Evolutionary conservation across 805 yeast genomes (phyloP).

Genomic region (Schwanniomyces pseudopolymorphus): DNA sequence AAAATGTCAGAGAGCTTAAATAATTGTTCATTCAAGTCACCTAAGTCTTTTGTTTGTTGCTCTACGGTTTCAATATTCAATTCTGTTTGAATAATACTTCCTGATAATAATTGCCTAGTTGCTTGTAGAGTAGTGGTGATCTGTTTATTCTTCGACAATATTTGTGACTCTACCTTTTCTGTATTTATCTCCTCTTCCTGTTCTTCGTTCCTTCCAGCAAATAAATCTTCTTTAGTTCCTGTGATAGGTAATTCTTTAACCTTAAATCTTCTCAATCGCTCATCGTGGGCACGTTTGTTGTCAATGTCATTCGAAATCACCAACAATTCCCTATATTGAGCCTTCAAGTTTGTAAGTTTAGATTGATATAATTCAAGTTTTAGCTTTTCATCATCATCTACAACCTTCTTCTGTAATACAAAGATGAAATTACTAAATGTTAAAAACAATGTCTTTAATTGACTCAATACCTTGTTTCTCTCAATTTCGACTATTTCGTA

Average conservation of each 20-base stretch:
- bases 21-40: constrained; percentile 41
- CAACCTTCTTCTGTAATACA: constrained; percentile 12
- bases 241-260: constrained; percentile 3
- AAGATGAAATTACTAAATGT: constrained; percentile 16
- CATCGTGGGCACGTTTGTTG: constrained; percentile 27
- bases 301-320: constrained; percentile 24
- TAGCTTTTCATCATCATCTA: constrained; percentile 2
- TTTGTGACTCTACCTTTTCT: constrained; percentile 35
- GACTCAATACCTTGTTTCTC: constrained; percentile 16
- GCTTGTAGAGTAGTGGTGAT: constrained; percentile 49
- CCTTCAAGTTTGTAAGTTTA: constrained; percentile 20
- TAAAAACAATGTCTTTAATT: constrained; percentile 16
- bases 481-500: constrained; percentile 14
- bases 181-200: constrained; percentile 11
- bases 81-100: constrained; percentile 52
- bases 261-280: constrained; percentile 26
- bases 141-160: constrained; percentile 45
- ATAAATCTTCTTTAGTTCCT: constrained; percentile 17
- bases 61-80: constrained; percentile 48
- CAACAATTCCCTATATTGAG: constrained; percentile 28
- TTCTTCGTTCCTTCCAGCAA: constrained; percentile 19
- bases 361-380: constrained; percentile 17
- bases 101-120: constrained; percentile 47
- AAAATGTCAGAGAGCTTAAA: constrained; percentile 29
- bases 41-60: constrained; percentile 44